Evolutionary conservation across 2,329 filamentous ascomycete species (phyloP).

Genomic region (Lojkania enalia): DNA sequence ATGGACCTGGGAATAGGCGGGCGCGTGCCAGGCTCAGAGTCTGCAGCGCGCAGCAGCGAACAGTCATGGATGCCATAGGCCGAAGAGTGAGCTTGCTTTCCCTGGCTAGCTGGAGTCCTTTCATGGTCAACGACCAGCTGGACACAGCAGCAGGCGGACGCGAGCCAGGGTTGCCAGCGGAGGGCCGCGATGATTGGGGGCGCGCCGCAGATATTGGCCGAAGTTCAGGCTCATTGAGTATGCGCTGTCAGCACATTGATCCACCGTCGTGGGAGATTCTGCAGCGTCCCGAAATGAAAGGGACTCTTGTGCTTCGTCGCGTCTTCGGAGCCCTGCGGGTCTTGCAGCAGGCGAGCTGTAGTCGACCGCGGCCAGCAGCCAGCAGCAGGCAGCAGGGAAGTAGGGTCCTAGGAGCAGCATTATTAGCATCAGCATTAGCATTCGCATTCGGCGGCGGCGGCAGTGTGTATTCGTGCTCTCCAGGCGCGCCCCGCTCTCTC

Average conservation of each 20-base stretch:
- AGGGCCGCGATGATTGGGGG: slow-evolving; percentile 28
- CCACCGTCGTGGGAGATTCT: slow-evolving; percentile 42
- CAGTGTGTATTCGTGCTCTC: background rate
- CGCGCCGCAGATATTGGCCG: slow-evolving; percentile 32
- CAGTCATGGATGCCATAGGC: slow-evolving; percentile 18
- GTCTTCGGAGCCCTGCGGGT: slow-evolving; percentile 12
- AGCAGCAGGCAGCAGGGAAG: background rate
- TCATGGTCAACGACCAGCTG: slow-evolving; percentile 14
- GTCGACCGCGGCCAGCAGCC: background rate
- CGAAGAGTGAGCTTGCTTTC: slow-evolving; percentile 23
- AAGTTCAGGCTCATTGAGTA: slow-evolving; percentile 43
- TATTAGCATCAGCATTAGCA: too few species aligned
- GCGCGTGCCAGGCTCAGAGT: slow-evolving; percentile 21
- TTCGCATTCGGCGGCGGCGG: slow-evolving; percentile 6
- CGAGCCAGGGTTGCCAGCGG: slow-evolving; percentile 27
- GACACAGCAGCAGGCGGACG: slow-evolving; percentile 19
- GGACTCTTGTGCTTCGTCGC: slow-evolving; percentile 39
- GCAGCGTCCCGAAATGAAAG: slow-evolving; percentile 46
- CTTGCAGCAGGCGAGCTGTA: background rate
- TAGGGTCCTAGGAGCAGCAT: too few species aligned
- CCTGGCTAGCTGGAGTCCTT: slow-evolving; percentile 31
- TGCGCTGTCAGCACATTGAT: slow-evolving; percentile 40
- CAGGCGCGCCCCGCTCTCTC: background rate
- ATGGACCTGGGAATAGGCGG: slow-evolving; percentile 26
- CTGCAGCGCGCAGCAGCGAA: too few species aligned